phyloP scores from a whole-genome alignment of 1,284 basidiomycete genomes.

The Leccinum fallax region DNA sequence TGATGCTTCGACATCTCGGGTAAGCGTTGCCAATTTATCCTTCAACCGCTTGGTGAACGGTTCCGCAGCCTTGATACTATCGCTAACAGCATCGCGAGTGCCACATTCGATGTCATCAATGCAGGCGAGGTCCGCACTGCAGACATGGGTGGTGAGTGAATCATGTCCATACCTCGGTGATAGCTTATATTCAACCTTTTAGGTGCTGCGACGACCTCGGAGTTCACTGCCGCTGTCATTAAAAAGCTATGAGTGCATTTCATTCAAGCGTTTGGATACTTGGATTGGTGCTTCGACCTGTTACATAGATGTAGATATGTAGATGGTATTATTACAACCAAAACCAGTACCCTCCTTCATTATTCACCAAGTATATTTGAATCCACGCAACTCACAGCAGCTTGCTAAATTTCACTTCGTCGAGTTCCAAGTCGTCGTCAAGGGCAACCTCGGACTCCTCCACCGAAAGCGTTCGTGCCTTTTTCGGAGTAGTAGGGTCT shows the following conservation, averaged over 20 bases:
- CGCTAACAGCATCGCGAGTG: slow-evolving; percentile 92
- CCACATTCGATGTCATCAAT: slow-evolving; percentile 93
- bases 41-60: slow-evolving; percentile 9
- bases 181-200: slow-evolving; percentile 13
- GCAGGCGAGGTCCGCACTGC: slow-evolving; percentile 90
- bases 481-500: slow-evolving; percentile 32
- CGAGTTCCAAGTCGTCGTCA: slow-evolving; percentile 45
- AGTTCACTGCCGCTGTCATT: slow-evolving; percentile 91
- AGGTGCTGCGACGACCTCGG: slow-evolving; percentile 88
- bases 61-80: slow-evolving; percentile 79
- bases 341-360: slow-evolving; percentile 24
- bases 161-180: not conserved
- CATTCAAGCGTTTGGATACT: not conserved
- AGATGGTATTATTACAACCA: slow-evolving; percentile 13
- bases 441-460: slow-evolving; percentile 56
- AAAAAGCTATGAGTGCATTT: slow-evolving; percentile 52
- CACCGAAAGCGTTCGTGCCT: slow-evolving; percentile 42
- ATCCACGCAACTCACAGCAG: slow-evolving; percentile 11
- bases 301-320: slow-evolving; percentile 33
- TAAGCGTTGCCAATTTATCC: slow-evolving; percentile 35
- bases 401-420: slow-evolving; percentile 43
- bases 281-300: slow-evolving; percentile 8
- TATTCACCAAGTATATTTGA: not conserved
- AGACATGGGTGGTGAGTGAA: slow-evolving; percentile 88
- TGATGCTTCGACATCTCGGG: slow-evolving; percentile 99